These are phyloP conservation scores for Porcisia deanei DNA, from an alignment of 208 protist genomes.

Conservation along the genomic window DNA sequence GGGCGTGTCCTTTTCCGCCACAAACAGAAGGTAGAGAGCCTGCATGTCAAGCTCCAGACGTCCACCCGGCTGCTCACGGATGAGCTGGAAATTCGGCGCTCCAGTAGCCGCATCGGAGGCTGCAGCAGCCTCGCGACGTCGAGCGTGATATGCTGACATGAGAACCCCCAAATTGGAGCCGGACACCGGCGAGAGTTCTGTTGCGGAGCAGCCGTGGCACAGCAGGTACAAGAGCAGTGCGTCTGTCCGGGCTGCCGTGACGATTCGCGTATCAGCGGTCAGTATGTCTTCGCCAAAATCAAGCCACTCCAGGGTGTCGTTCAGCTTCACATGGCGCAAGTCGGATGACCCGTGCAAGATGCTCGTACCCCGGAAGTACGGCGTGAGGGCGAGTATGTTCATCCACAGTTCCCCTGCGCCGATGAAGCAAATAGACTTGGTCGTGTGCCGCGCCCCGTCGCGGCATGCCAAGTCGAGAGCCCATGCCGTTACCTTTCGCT, in stretches of 20 bases:
- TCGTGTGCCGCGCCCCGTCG: slow-evolving; percentile 50
- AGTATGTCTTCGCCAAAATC: slow-evolving; percentile 47
- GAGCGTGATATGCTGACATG: slow-evolving; percentile 53
- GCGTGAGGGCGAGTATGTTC: slow-evolving; percentile 70
- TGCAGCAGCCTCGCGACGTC: neutral
- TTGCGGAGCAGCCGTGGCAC: slow-evolving; percentile 49
- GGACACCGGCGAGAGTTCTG: slow-evolving; percentile 47
- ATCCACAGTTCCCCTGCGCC: slow-evolving; percentile 69
- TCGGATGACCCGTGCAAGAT: slow-evolving; percentile 63
- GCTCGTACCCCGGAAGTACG: slow-evolving; percentile 65
- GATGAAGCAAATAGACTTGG: slow-evolving; percentile 73
- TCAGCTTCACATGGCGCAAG: slow-evolving; percentile 52
- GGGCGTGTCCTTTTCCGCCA: slow-evolving; percentile 1
- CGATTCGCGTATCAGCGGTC: slow-evolving; percentile 40
- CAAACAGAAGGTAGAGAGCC: slow-evolving; percentile 18
- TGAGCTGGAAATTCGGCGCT: slow-evolving; percentile 1
- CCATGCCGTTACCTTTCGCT: slow-evolving; percentile 87
- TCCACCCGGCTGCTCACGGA: slow-evolving; percentile 10
- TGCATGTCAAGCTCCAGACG: slow-evolving; percentile 21
- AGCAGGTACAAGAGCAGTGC: slow-evolving; percentile 74
- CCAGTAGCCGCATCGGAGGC: neutral
- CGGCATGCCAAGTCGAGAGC: slow-evolving; percentile 82
- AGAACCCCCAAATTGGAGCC: slow-evolving; percentile 42
- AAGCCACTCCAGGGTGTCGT: slow-evolving; percentile 73
- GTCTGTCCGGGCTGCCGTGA: slow-evolving; percentile 70